These are phyloP conservation scores for Hymenochaete sp. DNA, from an alignment of 1,284 basidiomycete genomes.

Conservation along the genomic window DNA sequence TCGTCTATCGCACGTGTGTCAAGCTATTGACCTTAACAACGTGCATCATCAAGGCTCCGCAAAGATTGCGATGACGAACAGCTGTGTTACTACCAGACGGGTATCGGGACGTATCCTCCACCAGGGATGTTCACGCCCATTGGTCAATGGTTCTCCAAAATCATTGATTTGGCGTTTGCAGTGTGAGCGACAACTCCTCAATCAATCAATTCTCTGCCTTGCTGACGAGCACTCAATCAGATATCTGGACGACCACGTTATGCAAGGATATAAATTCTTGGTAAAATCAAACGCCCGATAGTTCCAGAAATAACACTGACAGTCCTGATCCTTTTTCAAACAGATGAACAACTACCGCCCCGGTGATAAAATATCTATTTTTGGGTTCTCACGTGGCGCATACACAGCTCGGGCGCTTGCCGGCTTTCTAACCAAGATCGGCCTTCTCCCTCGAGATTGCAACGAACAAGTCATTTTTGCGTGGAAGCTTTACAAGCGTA, in stretches of 20 bases:
- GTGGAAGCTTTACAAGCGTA: constrained; percentile 51
- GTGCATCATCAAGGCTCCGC: constrained; percentile 29
- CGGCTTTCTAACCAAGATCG: constrained; percentile 54
- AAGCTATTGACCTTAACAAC: no score
- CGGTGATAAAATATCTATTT: constrained; percentile 56
- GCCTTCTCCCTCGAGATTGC: constrained; percentile 51
- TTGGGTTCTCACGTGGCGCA: constrained; percentile 69
- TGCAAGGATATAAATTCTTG: constrained; percentile 57
- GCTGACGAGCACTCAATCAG: constrained; percentile 23
- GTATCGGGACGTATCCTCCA: constrained; percentile 51
- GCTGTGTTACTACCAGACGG: constrained; percentile 63
- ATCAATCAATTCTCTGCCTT: not conserved
- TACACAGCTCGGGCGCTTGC: constrained; percentile 70
- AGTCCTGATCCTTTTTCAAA: no score
- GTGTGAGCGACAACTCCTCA: constrained; percentile 35
- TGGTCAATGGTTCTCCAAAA: constrained; percentile 39
- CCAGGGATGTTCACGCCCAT: constrained; percentile 46
- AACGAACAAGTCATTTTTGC: constrained; percentile 56
- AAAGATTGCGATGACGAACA: constrained; percentile 51
- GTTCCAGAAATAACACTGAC: no score
- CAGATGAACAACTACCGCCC: constrained; percentile 55
- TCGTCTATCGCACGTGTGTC: no score
- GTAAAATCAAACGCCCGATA: no score
- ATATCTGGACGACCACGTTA: constrained; percentile 56
- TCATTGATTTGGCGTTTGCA: constrained; percentile 51